phyloP scores from a whole-genome alignment of 2,329 filamentous ascomycete genomes.

The Penicillium sp. region DNA sequence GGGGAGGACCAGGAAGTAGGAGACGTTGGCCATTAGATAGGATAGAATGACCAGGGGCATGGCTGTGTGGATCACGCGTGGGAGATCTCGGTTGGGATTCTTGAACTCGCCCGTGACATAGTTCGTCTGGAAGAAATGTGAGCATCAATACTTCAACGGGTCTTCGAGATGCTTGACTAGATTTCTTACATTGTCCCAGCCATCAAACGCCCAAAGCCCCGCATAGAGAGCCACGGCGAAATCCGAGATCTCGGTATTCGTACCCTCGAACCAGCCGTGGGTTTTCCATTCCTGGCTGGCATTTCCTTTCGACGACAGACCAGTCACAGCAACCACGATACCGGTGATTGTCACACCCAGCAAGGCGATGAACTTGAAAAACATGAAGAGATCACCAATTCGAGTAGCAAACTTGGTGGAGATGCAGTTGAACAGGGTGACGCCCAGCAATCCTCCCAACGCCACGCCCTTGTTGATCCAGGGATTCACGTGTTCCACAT shows the following conservation, averaged over 20 bases:
- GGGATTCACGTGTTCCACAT: slow-evolving; percentile 75
- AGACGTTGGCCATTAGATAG: slow-evolving; percentile 87
- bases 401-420: slow-evolving; percentile 87
- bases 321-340: slow-evolving; percentile 85
- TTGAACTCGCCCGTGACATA: slow-evolving; percentile 98
- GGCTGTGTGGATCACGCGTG: slow-evolving; percentile 92
- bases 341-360: slow-evolving; percentile 84
- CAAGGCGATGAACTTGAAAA: slow-evolving; percentile 91
- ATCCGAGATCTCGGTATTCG: slow-evolving; percentile 74
- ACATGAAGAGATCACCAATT: slow-evolving; percentile 91
- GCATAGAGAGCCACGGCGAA: slow-evolving; percentile 96
- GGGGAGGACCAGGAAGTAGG: slow-evolving; percentile 93
- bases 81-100: slow-evolving; percentile 85
- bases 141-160: slow-evolving; percentile 5
- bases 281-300: slow-evolving; percentile 86
- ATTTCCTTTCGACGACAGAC: slow-evolving; percentile 74
- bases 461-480: slow-evolving; percentile 94
- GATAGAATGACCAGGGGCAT: slow-evolving; percentile 91
- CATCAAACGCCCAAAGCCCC: slow-evolving; percentile 96
- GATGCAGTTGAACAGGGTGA: slow-evolving; percentile 86
- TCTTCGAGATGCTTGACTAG: too few species aligned
- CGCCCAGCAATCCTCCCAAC: slow-evolving; percentile 70
- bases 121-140: slow-evolving; percentile 65
- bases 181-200: slow-evolving; percentile 88
- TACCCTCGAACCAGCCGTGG: slow-evolving; percentile 85